Conservation (phyloP, 2,329 filamentous ascomycete genomes). For the Monosporascus ibericus region DNA sequence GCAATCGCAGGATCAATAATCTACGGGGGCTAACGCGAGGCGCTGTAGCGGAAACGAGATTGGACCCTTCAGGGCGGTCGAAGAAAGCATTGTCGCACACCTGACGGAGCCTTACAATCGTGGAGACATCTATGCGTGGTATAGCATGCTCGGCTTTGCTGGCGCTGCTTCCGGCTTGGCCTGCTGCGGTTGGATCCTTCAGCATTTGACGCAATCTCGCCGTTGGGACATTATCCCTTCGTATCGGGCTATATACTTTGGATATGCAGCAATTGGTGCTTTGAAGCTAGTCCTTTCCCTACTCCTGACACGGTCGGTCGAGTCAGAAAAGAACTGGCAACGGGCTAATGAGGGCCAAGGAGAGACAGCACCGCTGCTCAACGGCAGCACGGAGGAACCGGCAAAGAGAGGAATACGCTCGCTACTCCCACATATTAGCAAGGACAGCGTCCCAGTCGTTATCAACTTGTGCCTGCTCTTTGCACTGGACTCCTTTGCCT, state of each 20-base stretch:
- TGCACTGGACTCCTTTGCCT: constrained; percentile 37
- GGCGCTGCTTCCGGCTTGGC: constrained; percentile 57
- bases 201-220: constrained; percentile 35
- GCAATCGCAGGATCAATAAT: neutral
- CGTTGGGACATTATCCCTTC: constrained; percentile 15
- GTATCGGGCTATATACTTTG: constrained; percentile 42
- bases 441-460: constrained; percentile 38
- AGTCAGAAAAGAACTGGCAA: constrained; percentile 24
- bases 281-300: constrained; percentile 50
- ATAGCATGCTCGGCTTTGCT: constrained; percentile 50
- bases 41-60: constrained; percentile 55
- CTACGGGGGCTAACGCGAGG: neutral
- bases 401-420: constrained; percentile 10
- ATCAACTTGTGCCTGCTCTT: constrained; percentile 56
- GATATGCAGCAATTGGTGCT: constrained; percentile 50
- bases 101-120: constrained; percentile 39
- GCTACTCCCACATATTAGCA: constrained; percentile 48
- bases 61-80: constrained; percentile 56
- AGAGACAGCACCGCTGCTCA: constrained; percentile 18
- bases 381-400: neutral
- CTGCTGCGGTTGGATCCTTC: constrained; percentile 53
- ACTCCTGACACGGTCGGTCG: constrained; percentile 33
- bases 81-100: constrained; percentile 55
- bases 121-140: constrained; percentile 58
- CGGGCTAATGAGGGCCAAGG: constrained; percentile 3